Evolutionary conservation across 495 filamentous ascomycete genomes (phyloP).

Genomic region (Zalerion maritima): DNA sequence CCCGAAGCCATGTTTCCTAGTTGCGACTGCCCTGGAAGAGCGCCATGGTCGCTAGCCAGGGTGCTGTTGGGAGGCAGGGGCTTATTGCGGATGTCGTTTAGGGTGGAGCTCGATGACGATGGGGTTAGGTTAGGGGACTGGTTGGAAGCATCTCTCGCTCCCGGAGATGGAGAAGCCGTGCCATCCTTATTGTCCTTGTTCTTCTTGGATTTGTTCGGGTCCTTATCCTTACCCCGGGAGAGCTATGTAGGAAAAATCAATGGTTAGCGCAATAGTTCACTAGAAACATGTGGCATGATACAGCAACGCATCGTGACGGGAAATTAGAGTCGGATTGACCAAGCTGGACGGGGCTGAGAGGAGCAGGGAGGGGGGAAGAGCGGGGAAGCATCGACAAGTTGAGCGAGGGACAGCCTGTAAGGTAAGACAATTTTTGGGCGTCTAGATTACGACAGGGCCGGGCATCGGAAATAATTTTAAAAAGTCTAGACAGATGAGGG

Average conservation of each 20-base stretch:
- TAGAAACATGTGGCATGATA: conserved; percentile 5
- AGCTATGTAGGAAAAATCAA: conserved; percentile 52
- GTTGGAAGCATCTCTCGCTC: conserved; percentile 33
- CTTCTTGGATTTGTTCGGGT: conserved; percentile 85
- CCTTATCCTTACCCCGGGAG: conserved; percentile 87
- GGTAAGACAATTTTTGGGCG: too few relatives aligned
- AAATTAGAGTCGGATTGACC: conserved; percentile 4
- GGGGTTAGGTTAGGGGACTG: conserved; percentile 52
- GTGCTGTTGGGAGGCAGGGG: conserved; percentile 50
- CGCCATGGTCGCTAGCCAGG: conserved; percentile 30
- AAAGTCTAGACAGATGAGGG: too few relatives aligned
- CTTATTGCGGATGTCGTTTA: conserved; percentile 78
- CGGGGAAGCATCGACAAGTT: conserved; percentile 11
- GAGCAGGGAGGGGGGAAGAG: conserved; percentile 6
- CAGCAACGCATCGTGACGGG: conserved; percentile 1
- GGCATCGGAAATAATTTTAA: too few relatives aligned
- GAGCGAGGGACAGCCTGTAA: conserved; percentile 10
- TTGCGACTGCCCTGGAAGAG: conserved; percentile 26
- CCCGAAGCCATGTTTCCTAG: conserved; percentile 11
- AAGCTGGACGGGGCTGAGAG: background rate
- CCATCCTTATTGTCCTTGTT: conserved; percentile 75
- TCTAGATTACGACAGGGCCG: too few relatives aligned
- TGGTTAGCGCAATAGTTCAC: conserved; percentile 6
- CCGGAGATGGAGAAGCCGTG: conserved; percentile 58
- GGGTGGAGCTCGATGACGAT: conserved; percentile 71